Conservation (phyloP, 192 early-diverging fungal genomes). For the Entrophospora sp. region DNA sequence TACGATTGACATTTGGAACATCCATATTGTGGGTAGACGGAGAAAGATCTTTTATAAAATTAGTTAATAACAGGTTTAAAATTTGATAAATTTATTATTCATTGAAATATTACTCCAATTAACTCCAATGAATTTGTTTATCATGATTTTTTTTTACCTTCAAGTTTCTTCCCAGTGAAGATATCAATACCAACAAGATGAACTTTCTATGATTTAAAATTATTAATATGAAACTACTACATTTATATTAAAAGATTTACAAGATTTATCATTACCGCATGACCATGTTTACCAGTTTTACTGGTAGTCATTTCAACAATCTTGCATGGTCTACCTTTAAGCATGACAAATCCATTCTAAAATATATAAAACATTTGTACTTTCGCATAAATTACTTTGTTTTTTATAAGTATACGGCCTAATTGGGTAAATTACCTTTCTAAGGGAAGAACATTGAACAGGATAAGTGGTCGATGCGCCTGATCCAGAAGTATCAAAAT, state of each 20-base stretch:
- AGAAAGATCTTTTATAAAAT: conserved; percentile 65
- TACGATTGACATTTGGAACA: conserved; percentile 88
- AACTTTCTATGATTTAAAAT: conserved; percentile 77
- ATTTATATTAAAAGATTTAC: not conserved
- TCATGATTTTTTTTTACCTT: conserved; percentile 31
- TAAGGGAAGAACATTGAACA: conserved; percentile 98
- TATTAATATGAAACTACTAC: not conserved
- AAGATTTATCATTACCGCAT: conserved; percentile 47
- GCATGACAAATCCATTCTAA: conserved; percentile 87
- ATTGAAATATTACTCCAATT: not conserved
- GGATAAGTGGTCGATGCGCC: conserved; percentile 94
- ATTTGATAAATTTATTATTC: not conserved
- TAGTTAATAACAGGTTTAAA: too few relatives aligned
- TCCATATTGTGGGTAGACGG: conserved; percentile 99
- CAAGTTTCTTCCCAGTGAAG: conserved; percentile 97
- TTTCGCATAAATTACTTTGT: not conserved
- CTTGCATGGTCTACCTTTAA: conserved; percentile 99
- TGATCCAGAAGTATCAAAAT: conserved; percentile 64
- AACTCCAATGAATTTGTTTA: too few relatives aligned
- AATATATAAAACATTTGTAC: not conserved
- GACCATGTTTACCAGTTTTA: conserved; percentile 99
- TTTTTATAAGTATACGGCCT: not conserved
- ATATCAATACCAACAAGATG: conserved; percentile 90
- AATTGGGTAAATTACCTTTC: conserved; percentile 70
- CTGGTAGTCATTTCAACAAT: conserved; percentile 99